Base-by-base conservation (phyloP, 768 basidiomycete species). In the Tricholomella constricta region DNA sequence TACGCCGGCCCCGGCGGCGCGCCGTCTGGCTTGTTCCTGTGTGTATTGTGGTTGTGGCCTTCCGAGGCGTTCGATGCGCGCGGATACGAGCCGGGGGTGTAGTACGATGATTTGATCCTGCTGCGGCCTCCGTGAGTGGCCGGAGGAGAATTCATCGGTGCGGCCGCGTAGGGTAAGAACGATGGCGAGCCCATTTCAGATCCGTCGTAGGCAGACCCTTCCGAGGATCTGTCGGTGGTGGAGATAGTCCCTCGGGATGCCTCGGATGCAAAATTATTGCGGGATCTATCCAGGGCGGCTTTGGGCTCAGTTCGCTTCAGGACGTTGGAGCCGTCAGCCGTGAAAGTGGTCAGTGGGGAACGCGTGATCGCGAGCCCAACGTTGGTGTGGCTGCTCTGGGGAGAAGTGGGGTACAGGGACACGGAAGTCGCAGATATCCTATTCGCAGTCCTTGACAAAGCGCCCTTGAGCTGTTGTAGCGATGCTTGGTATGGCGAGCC, bases 71-170 rank as follows among this genome's bases (percentile, higher is more conserved):
- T 71, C 12, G 85, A 86, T 23, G 74, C 72, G 36, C 83, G 83
- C 62, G 79, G 77, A 67, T 82, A 79, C 34, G 74, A 66, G 6
- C 81, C 76, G 4, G 79, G 75, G 8, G 80, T 77, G 52, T 81
- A 83, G 61, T 89, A 86, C 6, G 85, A 78, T 8, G 86, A 87
- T 65, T 88, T 86, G 58, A 89, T 84, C 31, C 80, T 80, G 42
- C 79, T 80, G 32, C 88, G 82, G 34, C 87, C 83, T 51, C 79
- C 81, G 19, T 54, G 51, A 11, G 55, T 63, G n/a, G n/a, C n/a
- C 14, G 58, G 48, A 37, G 61, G 56, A 43, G 61, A 70, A 29
- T 52, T 56, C 45, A 65, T 66, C 37, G 62, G 66, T 6, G 59
- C 60, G 52, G 37, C 57, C 41, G 50, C 64, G 57, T 31, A 67